Base-by-base conservation (phyloP, 305 asterid species). In the Fraxinus sp. region DNA sequence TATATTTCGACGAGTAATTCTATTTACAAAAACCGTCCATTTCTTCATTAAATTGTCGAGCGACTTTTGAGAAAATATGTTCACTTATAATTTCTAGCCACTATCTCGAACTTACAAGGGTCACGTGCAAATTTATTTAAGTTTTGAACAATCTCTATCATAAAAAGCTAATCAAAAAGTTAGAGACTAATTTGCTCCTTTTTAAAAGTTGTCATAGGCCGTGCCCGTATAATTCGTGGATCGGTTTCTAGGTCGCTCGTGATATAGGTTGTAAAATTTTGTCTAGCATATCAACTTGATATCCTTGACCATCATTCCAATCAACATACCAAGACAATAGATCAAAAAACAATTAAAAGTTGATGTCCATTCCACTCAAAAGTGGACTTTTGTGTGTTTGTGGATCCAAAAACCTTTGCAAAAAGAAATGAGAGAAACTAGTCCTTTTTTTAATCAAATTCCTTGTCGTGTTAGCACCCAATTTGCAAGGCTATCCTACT, bases 311-410 rank as follows among this genome's bases (percentile, higher is more conserved):
- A 44, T 44, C n/a, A 68, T 68, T 28, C 39, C 72, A 64, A 62
- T 62, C 72, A 22, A 64, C 35, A 8, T 3, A 22, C 30, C 30
- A 24, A 62, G 72, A 62, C 71, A 62, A 62, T 26, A 66, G 8
- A 26, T 26, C 20, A 4, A 28, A 11, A 26, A 68, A 28, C 4
- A 64, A 22, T 20, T 24, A 64, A 28, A 26, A 28, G 74, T 28
- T 68, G 39, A 68, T 13, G 74, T 68, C 36, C 0, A 26, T 68
- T 68, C 74, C 74, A 68, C 74, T 26, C 39, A 30, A 68, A 68
- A 68, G 74, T 68, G 37, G 74, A 68, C 74, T 68, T 68, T 28
- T 68, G 74, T 68, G 74, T 4, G 39, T 14, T 68, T 68, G 39
- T 68, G 39, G 4, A 68, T 68, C 39, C 22, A 68, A 8, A 68